These are phyloP conservation scores for Aspergillus carlsbadensis DNA, from an alignment of 495 filamentous ascomycete species.

Conservation along the genomic window DNA sequence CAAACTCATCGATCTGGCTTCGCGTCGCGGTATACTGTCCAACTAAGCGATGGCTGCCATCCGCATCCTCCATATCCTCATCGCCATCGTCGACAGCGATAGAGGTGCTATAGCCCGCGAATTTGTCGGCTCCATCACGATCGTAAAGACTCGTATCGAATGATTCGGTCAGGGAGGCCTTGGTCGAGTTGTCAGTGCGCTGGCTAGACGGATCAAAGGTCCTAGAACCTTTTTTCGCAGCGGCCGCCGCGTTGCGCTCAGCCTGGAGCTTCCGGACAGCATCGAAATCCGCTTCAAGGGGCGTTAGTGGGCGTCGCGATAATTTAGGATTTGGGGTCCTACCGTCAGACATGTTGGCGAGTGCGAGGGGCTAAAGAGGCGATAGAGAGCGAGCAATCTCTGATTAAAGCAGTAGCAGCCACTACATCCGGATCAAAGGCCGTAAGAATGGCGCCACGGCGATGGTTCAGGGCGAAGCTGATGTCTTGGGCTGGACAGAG, in stretches of 20 bases:
- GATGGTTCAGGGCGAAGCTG: conserved; percentile 21
- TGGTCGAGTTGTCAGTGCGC: conserved; percentile 86
- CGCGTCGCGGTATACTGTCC: conserved; percentile 95
- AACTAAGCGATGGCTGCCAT: conserved; percentile 74
- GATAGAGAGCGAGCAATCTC: conserved; percentile 30
- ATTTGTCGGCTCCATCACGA: conserved; percentile 75
- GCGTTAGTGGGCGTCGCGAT: conserved; percentile 20
- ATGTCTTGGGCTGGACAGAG: conserved; percentile 14
- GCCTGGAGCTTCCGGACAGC: conserved; percentile 78
- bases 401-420: conserved; percentile 27
- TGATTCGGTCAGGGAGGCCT: conserved; percentile 90
- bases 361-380: conserved; percentile 23
- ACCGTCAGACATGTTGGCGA: conserved; percentile 61
- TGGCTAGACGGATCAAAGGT: conserved; percentile 84
- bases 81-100: conserved; percentile 82
- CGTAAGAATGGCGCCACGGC: conserved; percentile 32
- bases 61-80: conserved; percentile 78
- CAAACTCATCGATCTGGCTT: conserved; percentile 92
- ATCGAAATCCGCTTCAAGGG: conserved; percentile 69
- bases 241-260: conserved; percentile 86
- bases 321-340: conserved; percentile 27
- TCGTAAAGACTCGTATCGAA: conserved; percentile 96
- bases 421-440: conserved; percentile 44
- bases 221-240: conserved; percentile 81
- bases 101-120: conserved; percentile 84